Evolutionary conservation across 768 basidiomycete genomes (phyloP), one percentile per base, ranked within the genome.

Genomic region (Lepiota venenata): DNA sequence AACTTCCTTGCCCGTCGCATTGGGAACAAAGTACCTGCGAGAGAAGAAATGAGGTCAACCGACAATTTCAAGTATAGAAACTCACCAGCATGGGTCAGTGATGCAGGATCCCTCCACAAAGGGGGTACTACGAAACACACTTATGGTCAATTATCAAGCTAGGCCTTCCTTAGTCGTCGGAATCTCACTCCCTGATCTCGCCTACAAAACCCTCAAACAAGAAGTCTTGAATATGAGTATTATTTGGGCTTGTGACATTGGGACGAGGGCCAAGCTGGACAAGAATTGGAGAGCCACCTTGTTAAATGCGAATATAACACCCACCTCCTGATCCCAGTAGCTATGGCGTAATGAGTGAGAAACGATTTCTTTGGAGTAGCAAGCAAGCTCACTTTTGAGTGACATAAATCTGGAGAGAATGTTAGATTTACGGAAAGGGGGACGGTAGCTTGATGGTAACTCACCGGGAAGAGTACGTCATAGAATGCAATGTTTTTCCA

Each of bases 271-370:
- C 80, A 44, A 70, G 47, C 69, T 72, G 50, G 7, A 49, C 2
- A 9, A n/a, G 39, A 4, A 22, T 21, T 54, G n/a, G 37, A 20
- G 41, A n/a, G 37, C n/a, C 42, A 12, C 45, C 6, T n/a, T 40
- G 16, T 18, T 29, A 14, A 25, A 29, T 12, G n/a, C n/a, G n/a
- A n/a, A n/a, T 22, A 48, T 10, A 2, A 11, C 20, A 65, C 70
- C 47, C 61, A 80, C 80, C 15, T 69, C 73, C 65, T 84, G 83
- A 56, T 85, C 81, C 81, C 79, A 83, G 59, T 85, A 86, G 66
- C 83, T 85, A 41, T 6, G 14, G 38, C 25, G n/a, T n/a, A n/a
- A 4, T 8, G 32, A 22, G 38, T 29, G 16, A 44, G 44, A 42
- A 14, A 35, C 12, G 58, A 20, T 18, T 25, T 36, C 4, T 41